These are phyloP conservation scores for Graphilbum fragrans DNA, from an alignment of 2,329 filamentous ascomycete species.

Conservation along the genomic window DNA sequence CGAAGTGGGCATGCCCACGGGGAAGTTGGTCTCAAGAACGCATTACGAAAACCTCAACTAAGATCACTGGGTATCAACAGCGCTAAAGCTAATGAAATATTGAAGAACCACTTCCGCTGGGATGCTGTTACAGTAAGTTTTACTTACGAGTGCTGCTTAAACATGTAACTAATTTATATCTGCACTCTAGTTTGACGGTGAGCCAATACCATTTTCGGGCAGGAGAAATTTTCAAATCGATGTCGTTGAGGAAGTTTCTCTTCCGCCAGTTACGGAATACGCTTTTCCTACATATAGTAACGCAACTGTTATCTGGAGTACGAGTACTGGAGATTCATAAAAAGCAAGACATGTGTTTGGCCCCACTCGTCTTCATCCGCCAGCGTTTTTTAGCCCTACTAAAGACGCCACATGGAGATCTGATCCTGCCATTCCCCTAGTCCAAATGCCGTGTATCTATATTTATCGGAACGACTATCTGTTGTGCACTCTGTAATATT, in stretches of 20 bases:
- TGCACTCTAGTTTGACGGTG: not conserved
- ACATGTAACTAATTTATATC: not conserved
- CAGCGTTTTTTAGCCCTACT: no score
- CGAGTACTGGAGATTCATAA: not conserved
- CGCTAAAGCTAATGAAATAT: not conserved
- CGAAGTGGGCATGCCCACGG: conserved; percentile 1
- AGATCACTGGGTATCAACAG: not conserved
- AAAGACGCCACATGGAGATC: no score
- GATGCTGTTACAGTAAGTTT: not conserved
- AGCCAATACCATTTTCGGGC: no score
- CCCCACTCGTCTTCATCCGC: no score
- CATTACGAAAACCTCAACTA: not conserved
- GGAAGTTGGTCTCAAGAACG: conserved; percentile 1
- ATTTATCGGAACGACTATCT: no score
- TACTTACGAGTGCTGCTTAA: not conserved
- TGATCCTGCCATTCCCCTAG: no score
- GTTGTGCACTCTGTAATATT: no score
- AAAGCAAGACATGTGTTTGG: no score
- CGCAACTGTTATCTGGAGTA: not conserved
- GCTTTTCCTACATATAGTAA: not conserved
- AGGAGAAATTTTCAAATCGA: no score
- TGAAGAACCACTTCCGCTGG: not conserved
- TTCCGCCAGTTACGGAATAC: not conserved
- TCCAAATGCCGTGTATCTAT: no score
- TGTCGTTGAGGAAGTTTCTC: not conserved